Percentiles rank a stretch among this genome's conserved stretches.
Conservation (phyloP, 768 basidiomycete genomes). For the Phylloporus arenicola region DNA sequence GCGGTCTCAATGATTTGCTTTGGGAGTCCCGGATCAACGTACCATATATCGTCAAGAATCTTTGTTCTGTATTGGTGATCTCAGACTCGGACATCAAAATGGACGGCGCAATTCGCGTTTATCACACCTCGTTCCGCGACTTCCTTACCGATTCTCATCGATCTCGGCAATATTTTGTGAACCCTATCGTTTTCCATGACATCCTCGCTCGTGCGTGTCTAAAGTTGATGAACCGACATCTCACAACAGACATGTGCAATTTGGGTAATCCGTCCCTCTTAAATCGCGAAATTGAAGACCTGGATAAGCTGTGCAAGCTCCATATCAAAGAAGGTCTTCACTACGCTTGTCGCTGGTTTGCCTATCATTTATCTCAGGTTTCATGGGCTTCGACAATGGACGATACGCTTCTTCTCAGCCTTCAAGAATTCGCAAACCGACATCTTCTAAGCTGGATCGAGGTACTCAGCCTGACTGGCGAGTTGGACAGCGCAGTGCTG, state of each 20-base stretch:
- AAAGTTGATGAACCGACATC: slow-evolving; percentile 13
- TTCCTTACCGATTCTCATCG: slow-evolving; percentile 13
- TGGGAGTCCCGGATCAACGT: slow-evolving; percentile 5
- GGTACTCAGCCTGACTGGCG: slow-evolving; percentile 16
- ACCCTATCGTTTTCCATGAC: slow-evolving; percentile 8
- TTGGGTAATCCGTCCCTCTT: slow-evolving; percentile 8
- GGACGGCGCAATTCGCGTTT: slow-evolving; percentile 12
- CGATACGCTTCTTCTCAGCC: slow-evolving; percentile 1
- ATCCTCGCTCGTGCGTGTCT: slow-evolving; percentile 12
- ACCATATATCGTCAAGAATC: slow-evolving; percentile 7
- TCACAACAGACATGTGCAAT: slow-evolving; percentile 11
- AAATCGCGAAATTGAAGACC: slow-evolving; percentile 12
- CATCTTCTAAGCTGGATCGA: slow-evolving; percentile 17
- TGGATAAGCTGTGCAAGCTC: slow-evolving; percentile 9
- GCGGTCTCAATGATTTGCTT: slow-evolving; percentile 11
- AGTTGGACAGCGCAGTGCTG: slow-evolving; percentile 10
- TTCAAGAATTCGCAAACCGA: slow-evolving; percentile 8
- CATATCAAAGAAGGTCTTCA: slow-evolving; percentile 11
- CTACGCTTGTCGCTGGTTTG: slow-evolving; percentile 20
- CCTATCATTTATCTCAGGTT: slow-evolving; percentile 13
- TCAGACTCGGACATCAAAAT: slow-evolving; percentile 3
- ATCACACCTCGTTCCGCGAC: slow-evolving; percentile 21
- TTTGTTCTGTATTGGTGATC: slow-evolving; percentile 13
- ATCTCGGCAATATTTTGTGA: slow-evolving; percentile 14
- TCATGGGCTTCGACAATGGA: slow-evolving; percentile 3